phyloP scores from a whole-genome alignment of 2,329 filamentous ascomycete species.

The Beauveria sp. region DNA sequence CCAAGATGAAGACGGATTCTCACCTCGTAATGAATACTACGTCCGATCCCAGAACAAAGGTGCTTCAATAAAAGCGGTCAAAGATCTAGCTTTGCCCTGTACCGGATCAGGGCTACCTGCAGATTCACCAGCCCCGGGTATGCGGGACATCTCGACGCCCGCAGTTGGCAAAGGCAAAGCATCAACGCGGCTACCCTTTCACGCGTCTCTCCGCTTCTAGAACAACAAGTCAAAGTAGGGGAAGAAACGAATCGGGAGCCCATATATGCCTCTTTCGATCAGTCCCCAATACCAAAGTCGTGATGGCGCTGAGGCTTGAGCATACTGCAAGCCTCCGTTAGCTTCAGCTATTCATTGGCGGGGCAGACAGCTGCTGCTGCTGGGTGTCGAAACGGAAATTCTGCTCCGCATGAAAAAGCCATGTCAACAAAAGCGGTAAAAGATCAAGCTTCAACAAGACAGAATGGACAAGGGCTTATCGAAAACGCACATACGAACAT shows the following conservation, averaged over 20 bases:
- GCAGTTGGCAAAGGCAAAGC: not conserved
- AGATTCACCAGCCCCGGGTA: too few species aligned
- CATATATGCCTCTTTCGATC: not conserved
- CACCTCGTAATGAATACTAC: too few species aligned
- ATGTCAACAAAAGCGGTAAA: not conserved
- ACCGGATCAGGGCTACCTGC: not conserved
- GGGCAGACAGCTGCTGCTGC: too few species aligned
- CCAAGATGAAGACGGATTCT: too few species aligned
- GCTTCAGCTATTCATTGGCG: too few species aligned
- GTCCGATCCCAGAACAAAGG: too few species aligned
- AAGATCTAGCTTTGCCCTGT: not conserved
- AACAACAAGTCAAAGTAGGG: not conserved
- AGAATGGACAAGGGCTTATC: not conserved
- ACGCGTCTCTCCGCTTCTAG: not conserved
- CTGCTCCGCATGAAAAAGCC: not conserved
- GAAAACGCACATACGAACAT: not conserved
- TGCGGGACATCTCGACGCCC: too few species aligned
- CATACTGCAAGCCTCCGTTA: not conserved
- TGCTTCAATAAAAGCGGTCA: too few species aligned
- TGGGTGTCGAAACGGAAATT: too few species aligned
- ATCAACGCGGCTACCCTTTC: not conserved
- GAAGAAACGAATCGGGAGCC: not conserved
- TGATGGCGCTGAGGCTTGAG: not conserved
- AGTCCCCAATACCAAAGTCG: not conserved
- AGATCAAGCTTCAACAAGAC: too few species aligned